phyloP scores from a whole-genome alignment of 2,329 filamentous ascomycete species.

The Amesomyces nigricolor region DNA sequence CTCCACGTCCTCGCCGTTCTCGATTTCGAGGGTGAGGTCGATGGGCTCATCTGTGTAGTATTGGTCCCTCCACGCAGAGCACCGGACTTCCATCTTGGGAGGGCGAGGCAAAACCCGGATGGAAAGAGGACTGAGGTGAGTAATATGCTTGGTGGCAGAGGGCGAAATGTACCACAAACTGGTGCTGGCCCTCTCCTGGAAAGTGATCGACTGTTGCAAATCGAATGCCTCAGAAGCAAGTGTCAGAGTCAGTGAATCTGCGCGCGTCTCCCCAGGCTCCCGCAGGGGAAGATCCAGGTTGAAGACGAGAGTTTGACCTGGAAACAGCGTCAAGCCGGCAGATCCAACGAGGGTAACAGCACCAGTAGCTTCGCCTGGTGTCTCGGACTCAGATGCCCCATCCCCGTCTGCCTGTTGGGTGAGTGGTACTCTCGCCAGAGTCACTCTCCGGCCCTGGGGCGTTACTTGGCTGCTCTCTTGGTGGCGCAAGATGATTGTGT shows the following conservation, averaged over 20 bases:
- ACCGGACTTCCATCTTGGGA: conserved; percentile 76
- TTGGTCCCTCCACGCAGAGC: conserved; percentile 57
- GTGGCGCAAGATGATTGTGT: conserved; percentile 48
- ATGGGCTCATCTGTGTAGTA: conserved; percentile 84
- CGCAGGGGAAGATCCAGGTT: conserved; percentile 68
- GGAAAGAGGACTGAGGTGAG: conserved; percentile 45
- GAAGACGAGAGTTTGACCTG: conserved; percentile 64
- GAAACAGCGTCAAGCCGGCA: conserved; percentile 58
- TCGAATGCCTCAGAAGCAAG: conserved; percentile 62
- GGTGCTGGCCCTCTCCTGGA: conserved; percentile 37
- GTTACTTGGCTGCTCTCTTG: conserved; percentile 20
- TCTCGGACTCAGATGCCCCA: conserved; percentile 25
- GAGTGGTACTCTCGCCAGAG: conserved; percentile 29
- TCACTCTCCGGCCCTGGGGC: conserved; percentile 21
- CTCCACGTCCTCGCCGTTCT: conserved; percentile 79
- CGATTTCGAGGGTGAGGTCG: conserved; percentile 59
- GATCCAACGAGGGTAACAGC: conserved; percentile 36
- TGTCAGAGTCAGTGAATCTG: conserved; percentile 56
- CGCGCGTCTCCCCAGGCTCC: conserved; percentile 72
- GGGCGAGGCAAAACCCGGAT: conserved; percentile 80
- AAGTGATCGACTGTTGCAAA: conserved; percentile 58
- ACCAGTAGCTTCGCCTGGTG: conserved; percentile 24
- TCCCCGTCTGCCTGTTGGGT: conserved; percentile 20
- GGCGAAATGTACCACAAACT: conserved; percentile 48
- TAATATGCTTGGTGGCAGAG: conserved; percentile 40